Base-by-base conservation (phyloP, 1,284 basidiomycete genomes). In the Neolentinus lepideus region DNA sequence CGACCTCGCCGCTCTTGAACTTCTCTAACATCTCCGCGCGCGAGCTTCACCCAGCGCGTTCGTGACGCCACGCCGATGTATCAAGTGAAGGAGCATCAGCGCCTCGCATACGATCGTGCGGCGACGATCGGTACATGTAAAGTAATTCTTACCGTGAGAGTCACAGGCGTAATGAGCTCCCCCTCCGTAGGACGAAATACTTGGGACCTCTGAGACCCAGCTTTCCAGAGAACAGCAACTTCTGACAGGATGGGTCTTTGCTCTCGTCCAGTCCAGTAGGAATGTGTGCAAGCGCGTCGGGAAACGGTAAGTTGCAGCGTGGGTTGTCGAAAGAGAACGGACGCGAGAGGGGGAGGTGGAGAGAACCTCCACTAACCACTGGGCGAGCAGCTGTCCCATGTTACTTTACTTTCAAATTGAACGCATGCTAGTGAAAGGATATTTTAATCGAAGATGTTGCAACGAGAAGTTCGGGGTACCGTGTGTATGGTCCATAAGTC, bases 211-310 rank as follows among this genome's bases (percentile, higher is more conserved):
- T 75, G 24, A 99, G 75, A 29, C 87, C 82, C 26, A 99, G 77
- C 0, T 97, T 99, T 0, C 97, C 97, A 1, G 95, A 98, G 73
- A 99, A 98, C 2, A 99, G 77, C 6, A 99, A 78, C 66, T 98
- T 99, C 68, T 98, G 96, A 61, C 95, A 96, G 53, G 92, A 87
- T 4, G 76, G 68, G 46, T 74, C 70, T 61, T 74, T 81, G 48
- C 63, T 67, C 63, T 90, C 86, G 54, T 79, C 76, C 26, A 82
- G 63, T 58, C 83, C 81, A 4, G 77, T 73, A 3, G 71, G 71
- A 35, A 73, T 58, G 46, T 69, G 88, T 0, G 87, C 73, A 27
- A 87, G 70, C 14, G 82, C 79, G 64, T 90, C 85, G 8, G 74
- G 70, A 52, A 62, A 63, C 33, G 66, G n/a, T n/a, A n/a, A n/a